phyloP scores from a whole-genome alignment of 495 filamentous ascomycete genomes.

The Tuber borchii region DNA sequence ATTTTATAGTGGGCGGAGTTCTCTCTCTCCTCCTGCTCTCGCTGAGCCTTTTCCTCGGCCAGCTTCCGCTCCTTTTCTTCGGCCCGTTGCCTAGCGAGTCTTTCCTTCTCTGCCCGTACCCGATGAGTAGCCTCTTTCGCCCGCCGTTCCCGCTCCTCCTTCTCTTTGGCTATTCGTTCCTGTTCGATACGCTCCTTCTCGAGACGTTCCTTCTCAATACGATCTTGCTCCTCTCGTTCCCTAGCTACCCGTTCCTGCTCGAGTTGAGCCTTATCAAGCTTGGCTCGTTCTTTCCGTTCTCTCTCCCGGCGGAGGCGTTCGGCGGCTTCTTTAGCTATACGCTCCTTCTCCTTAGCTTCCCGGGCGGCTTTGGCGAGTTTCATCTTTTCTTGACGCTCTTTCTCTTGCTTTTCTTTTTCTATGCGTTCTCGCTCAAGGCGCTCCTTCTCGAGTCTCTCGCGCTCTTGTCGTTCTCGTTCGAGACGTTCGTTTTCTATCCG shows the following conservation, averaged over 20 bases:
- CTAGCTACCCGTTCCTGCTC: conserved; percentile 44
- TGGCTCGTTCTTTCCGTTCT: conserved; percentile 31
- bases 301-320: conserved; percentile 36
- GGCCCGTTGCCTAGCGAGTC: conserved; percentile 42
- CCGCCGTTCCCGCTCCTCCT: conserved; percentile 39
- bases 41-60: conserved; percentile 40
- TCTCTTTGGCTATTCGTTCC: conserved; percentile 40
- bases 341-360: conserved; percentile 37
- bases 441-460: conserved; percentile 45
- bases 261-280: conserved; percentile 40
- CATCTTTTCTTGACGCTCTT: conserved; percentile 47
- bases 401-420: conserved; percentile 47
- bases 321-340: conserved; percentile 30
- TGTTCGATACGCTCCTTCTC: conserved; percentile 32
- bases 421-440: conserved; percentile 44
- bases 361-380: conserved; percentile 38
- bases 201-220: conserved; percentile 35
- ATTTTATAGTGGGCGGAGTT: conserved; percentile 8
- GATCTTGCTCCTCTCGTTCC: conserved; percentile 35
- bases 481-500: conserved; percentile 39
- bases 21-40: conserved; percentile 31
- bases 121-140: conserved; percentile 29
- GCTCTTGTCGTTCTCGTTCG: conserved; percentile 47
- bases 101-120: conserved; percentile 37
- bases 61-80: conserved; percentile 42